Evolutionary conservation across 306 rosid genomes (phyloP).

Genomic region (Arachis hypogaea): DNA sequence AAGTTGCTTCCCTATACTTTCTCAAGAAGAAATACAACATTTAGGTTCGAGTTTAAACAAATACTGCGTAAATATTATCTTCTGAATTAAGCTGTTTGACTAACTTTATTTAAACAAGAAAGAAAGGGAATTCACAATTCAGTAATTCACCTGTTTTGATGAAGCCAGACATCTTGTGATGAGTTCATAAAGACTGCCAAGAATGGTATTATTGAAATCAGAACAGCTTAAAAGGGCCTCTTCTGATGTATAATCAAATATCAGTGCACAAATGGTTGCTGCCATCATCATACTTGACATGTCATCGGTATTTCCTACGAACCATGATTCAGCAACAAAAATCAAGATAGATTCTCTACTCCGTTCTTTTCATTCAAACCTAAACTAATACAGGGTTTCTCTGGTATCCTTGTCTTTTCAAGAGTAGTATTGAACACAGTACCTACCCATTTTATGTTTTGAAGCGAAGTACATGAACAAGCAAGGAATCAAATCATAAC

Average conservation of each 20-base stretch:
- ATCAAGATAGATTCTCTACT: conserved; percentile 26
- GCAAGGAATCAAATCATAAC: background rate
- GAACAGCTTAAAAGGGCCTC: conserved; percentile 64
- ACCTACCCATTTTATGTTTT: background rate
- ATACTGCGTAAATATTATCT: background rate
- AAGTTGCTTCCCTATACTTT: no score
- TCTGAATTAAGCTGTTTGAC: background rate
- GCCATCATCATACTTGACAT: conserved; percentile 75
- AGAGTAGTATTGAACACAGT: background rate
- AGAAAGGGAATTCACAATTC: conserved; percentile 34
- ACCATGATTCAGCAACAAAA: conserved; percentile 37
- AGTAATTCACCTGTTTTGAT: conserved; percentile 64
- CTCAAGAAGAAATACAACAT: background rate
- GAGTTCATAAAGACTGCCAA: conserved; percentile 59
- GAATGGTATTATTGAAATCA: conserved; percentile 51
- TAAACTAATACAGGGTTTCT: background rate
- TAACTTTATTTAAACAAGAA: conserved; percentile 9
- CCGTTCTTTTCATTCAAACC: conserved; percentile 32
- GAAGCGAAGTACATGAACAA: conserved; percentile 13
- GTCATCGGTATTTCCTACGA: conserved; percentile 62
- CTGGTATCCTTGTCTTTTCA: background rate
- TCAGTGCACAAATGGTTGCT: conserved; percentile 71
- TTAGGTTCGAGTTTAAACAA: background rate
- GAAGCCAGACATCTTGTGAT: conserved; percentile 68
- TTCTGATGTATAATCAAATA: conserved; percentile 81